Evolutionary conservation across 1,284 basidiomycete genomes (phyloP).

Genomic region (Tausonia pullulans): DNA sequence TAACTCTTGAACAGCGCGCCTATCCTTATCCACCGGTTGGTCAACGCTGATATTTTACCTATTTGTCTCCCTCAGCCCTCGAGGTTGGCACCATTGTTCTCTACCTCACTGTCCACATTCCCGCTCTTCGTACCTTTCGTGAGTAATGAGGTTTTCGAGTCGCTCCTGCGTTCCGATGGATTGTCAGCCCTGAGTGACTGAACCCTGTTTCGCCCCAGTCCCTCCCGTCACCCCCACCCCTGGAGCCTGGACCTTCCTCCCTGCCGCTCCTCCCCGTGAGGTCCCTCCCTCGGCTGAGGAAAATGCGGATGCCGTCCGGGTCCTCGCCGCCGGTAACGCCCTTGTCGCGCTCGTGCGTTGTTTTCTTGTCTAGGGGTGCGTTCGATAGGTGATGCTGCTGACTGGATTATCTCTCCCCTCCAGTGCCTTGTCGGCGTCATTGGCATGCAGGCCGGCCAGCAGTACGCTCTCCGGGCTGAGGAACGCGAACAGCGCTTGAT

Average conservation of each 20-base stretch:
- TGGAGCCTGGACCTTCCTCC: slow-evolving; percentile 31
- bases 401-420: neutral
- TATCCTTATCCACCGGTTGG: too few relatives aligned
- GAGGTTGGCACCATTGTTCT: slow-evolving; percentile 63
- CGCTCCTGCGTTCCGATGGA: neutral
- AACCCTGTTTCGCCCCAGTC: slow-evolving; percentile 25
- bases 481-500: slow-evolving; percentile 40
- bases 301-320: slow-evolving; percentile 60
- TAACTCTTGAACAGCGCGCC: too few relatives aligned
- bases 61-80: slow-evolving; percentile 41
- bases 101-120: slow-evolving; percentile 68
- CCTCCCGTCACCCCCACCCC: slow-evolving; percentile 12
- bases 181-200: neutral
- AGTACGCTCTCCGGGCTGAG: slow-evolving; percentile 63
- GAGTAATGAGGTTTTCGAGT: slow-evolving; percentile 11
- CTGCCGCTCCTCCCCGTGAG: slow-evolving; percentile 45
- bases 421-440: slow-evolving; percentile 31
- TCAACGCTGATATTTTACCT: too few relatives aligned
- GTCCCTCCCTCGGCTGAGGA: slow-evolving; percentile 50
- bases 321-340: slow-evolving; percentile 71
- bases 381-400: neutral
- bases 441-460: slow-evolving; percentile 61
- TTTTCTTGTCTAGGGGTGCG: neutral
- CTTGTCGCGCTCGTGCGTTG: slow-evolving; percentile 59
- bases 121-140: slow-evolving; percentile 52